phyloP scores from a whole-genome alignment of 148 eudicot species.

The Silene latifolia region DNA sequence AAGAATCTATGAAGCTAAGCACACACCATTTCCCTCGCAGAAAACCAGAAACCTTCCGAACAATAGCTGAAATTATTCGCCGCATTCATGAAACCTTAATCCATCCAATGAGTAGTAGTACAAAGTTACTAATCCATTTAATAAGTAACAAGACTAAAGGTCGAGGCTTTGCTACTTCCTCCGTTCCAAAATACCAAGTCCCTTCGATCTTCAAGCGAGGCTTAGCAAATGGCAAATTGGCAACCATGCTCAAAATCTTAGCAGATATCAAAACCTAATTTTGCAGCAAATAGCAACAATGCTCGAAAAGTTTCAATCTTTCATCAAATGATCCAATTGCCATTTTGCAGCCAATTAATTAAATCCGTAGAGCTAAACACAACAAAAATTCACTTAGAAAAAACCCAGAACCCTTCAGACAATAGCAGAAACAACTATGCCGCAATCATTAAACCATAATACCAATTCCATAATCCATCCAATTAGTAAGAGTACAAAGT shows the following conservation, averaged over 20 bases:
- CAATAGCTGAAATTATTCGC: background rate
- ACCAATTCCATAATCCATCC: background rate
- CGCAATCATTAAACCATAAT: background rate
- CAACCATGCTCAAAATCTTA: background rate
- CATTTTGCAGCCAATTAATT: background rate
- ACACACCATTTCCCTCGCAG: constrained; percentile 3
- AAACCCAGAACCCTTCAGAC: background rate
- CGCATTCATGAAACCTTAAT: background rate
- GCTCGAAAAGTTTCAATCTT: background rate
- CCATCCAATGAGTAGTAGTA: too few species aligned
- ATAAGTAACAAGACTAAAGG: too few species aligned
- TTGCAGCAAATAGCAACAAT: background rate
- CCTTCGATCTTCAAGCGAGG: background rate
- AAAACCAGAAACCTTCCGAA: background rate
- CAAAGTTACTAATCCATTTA: too few species aligned
- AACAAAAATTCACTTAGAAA: constrained; percentile 4
- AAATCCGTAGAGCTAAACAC: constrained; percentile 7
- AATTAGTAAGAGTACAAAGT: too few species aligned
- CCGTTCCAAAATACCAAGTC: background rate
- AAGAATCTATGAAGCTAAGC: constrained; percentile 12
- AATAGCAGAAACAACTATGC: background rate
- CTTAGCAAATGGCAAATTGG: background rate
- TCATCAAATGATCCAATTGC: background rate
- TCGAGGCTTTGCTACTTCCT: too few species aligned
- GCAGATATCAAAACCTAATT: background rate